Base-by-base conservation (phyloP, 1,284 basidiomycete species). In the Cryptococcus hybrid region DNA sequence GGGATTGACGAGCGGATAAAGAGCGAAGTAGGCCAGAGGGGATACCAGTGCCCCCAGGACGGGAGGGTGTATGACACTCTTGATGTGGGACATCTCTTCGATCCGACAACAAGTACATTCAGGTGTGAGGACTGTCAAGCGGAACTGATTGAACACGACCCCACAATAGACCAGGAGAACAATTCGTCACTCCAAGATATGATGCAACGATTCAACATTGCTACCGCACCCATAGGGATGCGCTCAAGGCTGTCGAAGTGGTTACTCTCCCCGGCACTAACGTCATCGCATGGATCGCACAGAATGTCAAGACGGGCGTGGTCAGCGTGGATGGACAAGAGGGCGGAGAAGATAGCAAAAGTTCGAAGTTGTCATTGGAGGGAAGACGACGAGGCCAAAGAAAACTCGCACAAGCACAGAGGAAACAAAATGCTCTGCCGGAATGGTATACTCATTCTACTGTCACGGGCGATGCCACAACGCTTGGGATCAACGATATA, bases 391-490 rank as follows among this genome's bases (percentile, higher is more conserved):
- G 89, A 91, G 56, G 83, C 84, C 53, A 80, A 82, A 67, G 87
- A 88, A 67, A 86, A 42, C 46, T 47, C 5, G 46, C 46, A 13
- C 46, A 47, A 30, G 46, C 46, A 8, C 46, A 47, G 34, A 78
- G 83, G 54, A 85, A 88, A 74, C 92, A 97, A 80, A 98, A 98
- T 72, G 85, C 87, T 0, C 79, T 99, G 47, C 95, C 95, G 0
- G 83, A 87, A 7, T 98, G 95, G 95, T 89, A 96, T 79, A 82
- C 92, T 61, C 88, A 90, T 74, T 94, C 91, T 73, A 99, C 95
- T 3, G 90, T 99, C 63, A 89, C 92, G 11, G 93, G 92, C 15
- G 88, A 94, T 66, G 80, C 90, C 61, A 97, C 94, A 0, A 87
- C 90, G 15, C 81, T 95, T 35, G 94, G 93, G 7, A 68, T 50